These are phyloP conservation scores for Cetradonia linearis DNA, from an alignment of 495 filamentous ascomycete species.

Conservation along the genomic window DNA sequence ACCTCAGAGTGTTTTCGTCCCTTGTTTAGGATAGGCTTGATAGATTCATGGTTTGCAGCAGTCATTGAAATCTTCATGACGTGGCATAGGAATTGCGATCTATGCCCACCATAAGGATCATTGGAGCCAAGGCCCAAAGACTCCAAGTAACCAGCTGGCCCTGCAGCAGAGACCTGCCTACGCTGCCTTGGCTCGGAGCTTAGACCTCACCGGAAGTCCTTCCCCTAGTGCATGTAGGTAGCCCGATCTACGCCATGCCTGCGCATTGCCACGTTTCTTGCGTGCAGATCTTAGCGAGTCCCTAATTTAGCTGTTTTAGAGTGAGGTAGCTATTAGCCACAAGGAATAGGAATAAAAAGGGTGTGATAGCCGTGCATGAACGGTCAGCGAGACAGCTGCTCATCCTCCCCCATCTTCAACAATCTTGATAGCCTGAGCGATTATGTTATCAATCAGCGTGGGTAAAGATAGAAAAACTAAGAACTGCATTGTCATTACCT, in stretches of 20 bases:
- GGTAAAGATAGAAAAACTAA: conserved; percentile 2
- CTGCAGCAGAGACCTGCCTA: background rate
- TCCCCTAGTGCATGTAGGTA: conserved; percentile 14
- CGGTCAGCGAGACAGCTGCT: conserved; percentile 1
- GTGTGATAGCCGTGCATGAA: conserved; percentile 13
- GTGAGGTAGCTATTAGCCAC: conserved; percentile 6
- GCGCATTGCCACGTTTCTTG: conserved; percentile 15
- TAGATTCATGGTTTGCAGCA: background rate
- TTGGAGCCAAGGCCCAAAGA: background rate
- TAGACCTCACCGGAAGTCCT: conserved; percentile 13
- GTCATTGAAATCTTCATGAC: background rate
- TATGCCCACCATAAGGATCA: background rate
- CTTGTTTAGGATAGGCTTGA: too few species aligned
- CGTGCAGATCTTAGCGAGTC: conserved; percentile 14
- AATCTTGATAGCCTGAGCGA: conserved; percentile 1
- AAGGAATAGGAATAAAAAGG: background rate
- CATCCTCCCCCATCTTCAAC: background rate
- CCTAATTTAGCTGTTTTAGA: conserved; percentile 9
- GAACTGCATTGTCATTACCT: background rate
- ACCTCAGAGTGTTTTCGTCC: background rate
- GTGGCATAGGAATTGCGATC: background rate
- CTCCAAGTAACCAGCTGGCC: background rate
- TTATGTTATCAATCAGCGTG: conserved; percentile 1
- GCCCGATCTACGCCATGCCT: conserved; percentile 5
- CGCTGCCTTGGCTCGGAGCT: background rate